These are phyloP conservation scores for Lentinula lateritia DNA, from an alignment of 768 basidiomycete genomes.

Conservation along the genomic window DNA sequence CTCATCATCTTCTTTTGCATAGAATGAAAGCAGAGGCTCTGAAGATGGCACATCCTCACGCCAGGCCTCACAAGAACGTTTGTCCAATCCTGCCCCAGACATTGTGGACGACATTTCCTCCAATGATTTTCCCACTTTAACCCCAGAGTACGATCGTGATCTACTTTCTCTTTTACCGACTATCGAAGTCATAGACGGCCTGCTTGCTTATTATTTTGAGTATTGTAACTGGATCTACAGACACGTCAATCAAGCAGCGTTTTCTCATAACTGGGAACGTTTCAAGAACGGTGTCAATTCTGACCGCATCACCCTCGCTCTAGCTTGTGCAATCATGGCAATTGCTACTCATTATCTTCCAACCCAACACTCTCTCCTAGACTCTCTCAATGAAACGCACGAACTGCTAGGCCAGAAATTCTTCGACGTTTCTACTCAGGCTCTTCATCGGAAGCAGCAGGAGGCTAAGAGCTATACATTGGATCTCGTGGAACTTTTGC, in stretches of 20 bases:
- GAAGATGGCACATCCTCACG: slow-evolving; percentile 47
- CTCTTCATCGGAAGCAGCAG: slow-evolving; percentile 55
- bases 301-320: slow-evolving; percentile 66
- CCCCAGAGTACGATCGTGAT: slow-evolving; percentile 66
- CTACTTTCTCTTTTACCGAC: slow-evolving; percentile 62
- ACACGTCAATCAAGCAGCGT: slow-evolving; percentile 61
- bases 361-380: slow-evolving; percentile 54
- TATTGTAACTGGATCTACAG: slow-evolving; percentile 88
- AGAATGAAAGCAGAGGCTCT: slow-evolving; percentile 43
- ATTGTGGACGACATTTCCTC: slow-evolving; percentile 9
- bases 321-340: slow-evolving; percentile 71
- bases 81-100: background rate
- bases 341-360: slow-evolving; percentile 72
- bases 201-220: slow-evolving; percentile 75
- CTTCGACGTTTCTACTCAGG: slow-evolving; percentile 62
- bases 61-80: slow-evolving; percentile 46
- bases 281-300: slow-evolving; percentile 64
- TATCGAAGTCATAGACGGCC: slow-evolving; percentile 63
- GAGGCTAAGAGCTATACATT: slow-evolving; percentile 59
- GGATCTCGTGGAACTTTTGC: slow-evolving; percentile 70
- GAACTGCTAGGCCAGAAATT: slow-evolving; percentile 62
- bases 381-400: slow-evolving; percentile 41
- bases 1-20: slow-evolving; percentile 13
- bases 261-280: slow-evolving; percentile 62
- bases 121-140: slow-evolving; percentile 36